Conservation (phyloP, 805 yeast genomes). For the Barnettozyma siamensis region DNA sequence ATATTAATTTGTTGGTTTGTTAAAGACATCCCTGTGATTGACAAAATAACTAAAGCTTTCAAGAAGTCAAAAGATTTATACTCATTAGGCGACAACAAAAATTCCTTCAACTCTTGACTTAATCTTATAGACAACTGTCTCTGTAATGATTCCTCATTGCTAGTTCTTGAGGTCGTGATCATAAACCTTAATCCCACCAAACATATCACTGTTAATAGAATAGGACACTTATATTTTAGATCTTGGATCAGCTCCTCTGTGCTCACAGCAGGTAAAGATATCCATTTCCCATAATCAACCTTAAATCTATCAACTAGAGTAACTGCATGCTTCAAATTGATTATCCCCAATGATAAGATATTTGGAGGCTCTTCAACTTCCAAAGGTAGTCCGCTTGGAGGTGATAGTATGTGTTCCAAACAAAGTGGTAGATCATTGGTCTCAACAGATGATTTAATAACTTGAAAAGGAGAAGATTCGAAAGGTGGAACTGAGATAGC, state of each 20-base stretch:
- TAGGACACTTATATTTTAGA: constrained; percentile 46
- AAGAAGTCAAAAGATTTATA: constrained; percentile 49
- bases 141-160: constrained; percentile 12
- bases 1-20: constrained; percentile 46
- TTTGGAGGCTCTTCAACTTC: constrained; percentile 32
- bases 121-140: constrained; percentile 29
- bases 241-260: constrained; percentile 43
- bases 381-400: constrained; percentile 8
- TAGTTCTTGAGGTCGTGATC: constrained; percentile 8
- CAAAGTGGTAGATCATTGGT: constrained; percentile 14
- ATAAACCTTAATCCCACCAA: constrained; percentile 52
- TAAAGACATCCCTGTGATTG: constrained; percentile 60
- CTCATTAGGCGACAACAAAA: constrained; percentile 42
- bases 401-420: constrained; percentile 13
- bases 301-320: constrained; percentile 52
- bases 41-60: constrained; percentile 60
- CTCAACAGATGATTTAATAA: constrained; percentile 20
- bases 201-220: constrained; percentile 64
- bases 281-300: constrained; percentile 72
- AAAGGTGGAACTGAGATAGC: constrained; percentile 25
- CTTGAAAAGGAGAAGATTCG: constrained; percentile 19
- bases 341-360: constrained; percentile 43
- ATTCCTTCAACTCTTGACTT: constrained; percentile 36
- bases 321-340: constrained; percentile 43
- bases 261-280: constrained; percentile 54